Conservation (phyloP, 108 stramenopile species). For the Skeletonema menzelii region DNA sequence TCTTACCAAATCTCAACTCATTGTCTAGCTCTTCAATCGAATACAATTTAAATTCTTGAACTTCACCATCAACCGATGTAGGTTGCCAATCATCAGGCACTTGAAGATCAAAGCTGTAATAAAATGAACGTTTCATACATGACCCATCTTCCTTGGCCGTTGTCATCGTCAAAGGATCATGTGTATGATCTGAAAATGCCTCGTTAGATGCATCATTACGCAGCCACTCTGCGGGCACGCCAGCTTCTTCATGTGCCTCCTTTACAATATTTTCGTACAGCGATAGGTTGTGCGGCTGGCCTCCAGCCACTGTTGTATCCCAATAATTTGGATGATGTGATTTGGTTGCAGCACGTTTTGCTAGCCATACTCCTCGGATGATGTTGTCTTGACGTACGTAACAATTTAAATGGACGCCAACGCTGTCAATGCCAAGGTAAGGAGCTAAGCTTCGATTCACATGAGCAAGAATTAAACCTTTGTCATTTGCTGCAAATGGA, state of each 20-base stretch:
- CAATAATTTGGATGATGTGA: slow-evolving; percentile 44
- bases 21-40: slow-evolving; percentile 31
- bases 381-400: slow-evolving; percentile 23
- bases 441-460: slow-evolving; percentile 40
- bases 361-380: slow-evolving; percentile 37
- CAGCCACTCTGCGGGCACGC: slow-evolving; percentile 30
- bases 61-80: slow-evolving; percentile 38
- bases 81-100: slow-evolving; percentile 29
- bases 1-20: slow-evolving; percentile 32
- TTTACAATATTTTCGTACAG: slow-evolving; percentile 41
- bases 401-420: slow-evolving; percentile 47
- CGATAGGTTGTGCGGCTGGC: slow-evolving; percentile 34
- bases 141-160: slow-evolving; percentile 41
- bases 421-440: slow-evolving; percentile 36
- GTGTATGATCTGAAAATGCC: slow-evolving; percentile 16
- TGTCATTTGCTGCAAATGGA: not conserved
- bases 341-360: slow-evolving; percentile 40
- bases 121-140: slow-evolving; percentile 43
- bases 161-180: slow-evolving; percentile 33
- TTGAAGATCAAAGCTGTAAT: slow-evolving; percentile 47
- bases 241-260: slow-evolving; percentile 50
- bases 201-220: slow-evolving; percentile 1
- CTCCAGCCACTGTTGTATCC: slow-evolving; percentile 53
- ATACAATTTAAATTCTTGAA: slow-evolving; percentile 40
- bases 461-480: slow-evolving; percentile 3